These are phyloP conservation scores for Ustilago curta DNA, from an alignment of 1,284 basidiomycete genomes.

Conservation along the genomic window DNA sequence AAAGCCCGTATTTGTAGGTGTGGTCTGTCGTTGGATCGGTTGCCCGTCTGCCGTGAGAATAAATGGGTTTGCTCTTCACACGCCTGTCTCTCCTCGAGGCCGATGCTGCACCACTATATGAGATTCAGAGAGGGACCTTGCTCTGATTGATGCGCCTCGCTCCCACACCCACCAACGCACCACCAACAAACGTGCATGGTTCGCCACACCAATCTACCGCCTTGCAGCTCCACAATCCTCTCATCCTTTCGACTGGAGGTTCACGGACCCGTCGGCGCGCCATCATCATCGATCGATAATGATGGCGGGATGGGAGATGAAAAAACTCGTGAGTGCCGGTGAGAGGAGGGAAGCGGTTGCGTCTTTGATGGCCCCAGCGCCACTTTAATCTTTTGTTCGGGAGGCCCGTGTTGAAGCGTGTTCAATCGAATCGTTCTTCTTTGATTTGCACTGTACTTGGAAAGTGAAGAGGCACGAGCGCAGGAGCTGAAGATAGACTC, in stretches of 20 bases:
- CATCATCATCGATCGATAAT: no score
- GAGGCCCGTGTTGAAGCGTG: no score
- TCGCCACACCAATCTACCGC: neutral
- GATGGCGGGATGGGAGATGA: no score
- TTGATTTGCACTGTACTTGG: no score
- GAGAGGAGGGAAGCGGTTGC: no score
- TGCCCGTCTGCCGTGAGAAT: slow-evolving; percentile 5
- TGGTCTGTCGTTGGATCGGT: neutral
- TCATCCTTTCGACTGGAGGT: neutral
- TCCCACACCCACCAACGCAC: neutral
- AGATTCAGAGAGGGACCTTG: slow-evolving; percentile 11
- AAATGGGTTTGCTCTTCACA: neutral
- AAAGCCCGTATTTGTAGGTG: no score
- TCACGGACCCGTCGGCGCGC: slow-evolving; percentile 6
- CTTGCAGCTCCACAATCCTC: neutral
- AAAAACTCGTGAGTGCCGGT: no score
- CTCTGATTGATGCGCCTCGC: neutral
- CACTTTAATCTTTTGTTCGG: no score
- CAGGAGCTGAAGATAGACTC: neutral
- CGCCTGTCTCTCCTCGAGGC: neutral
- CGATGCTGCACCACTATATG: slow-evolving; percentile 14
- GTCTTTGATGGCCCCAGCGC: no score
- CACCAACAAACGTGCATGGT: neutral
- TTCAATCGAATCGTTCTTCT: no score
- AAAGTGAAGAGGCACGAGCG: neutral